These are phyloP conservation scores for Alternaria triticina DNA, from an alignment of 2,329 filamentous ascomycete genomes.

Conservation along the genomic window DNA sequence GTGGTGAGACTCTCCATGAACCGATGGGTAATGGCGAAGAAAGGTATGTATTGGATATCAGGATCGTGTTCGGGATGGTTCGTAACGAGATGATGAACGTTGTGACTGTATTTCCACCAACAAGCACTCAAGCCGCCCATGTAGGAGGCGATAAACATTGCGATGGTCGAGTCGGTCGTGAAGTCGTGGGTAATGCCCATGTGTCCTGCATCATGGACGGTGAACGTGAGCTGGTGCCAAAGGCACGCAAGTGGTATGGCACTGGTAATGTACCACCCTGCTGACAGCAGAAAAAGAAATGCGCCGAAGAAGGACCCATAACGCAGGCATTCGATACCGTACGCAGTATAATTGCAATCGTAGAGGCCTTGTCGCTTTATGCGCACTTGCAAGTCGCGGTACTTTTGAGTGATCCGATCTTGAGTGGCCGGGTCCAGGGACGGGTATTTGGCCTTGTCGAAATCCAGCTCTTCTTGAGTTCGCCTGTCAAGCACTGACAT, in stretches of 20 bases:
- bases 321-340: constrained; percentile 74
- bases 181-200: constrained; percentile 97
- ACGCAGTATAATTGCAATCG: constrained; percentile 81
- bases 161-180: constrained; percentile 80
- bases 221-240: constrained; percentile 96
- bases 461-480: constrained; percentile 75
- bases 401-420: constrained; percentile 76
- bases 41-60: constrained; percentile 79
- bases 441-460: constrained; percentile 83
- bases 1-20: constrained; percentile 70
- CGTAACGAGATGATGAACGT: constrained; percentile 95
- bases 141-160: constrained; percentile 89
- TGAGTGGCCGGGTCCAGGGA: constrained; percentile 76
- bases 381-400: constrained; percentile 75
- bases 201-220: constrained; percentile 92
- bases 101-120: constrained; percentile 98
- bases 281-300: constrained; percentile 59
- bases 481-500: constrained; percentile 73
- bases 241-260: constrained; percentile 78
- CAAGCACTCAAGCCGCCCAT: constrained; percentile 87
- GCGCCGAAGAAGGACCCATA: constrained; percentile 72
- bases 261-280: constrained; percentile 61
- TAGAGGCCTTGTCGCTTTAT: constrained; percentile 80
- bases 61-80: constrained; percentile 96
- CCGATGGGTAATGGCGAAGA: constrained; percentile 70